Percentiles rank a stretch among this genome's conserved stretches.
Conservation (phyloP, 495 filamentous ascomycete genomes). For the Tricharina praecox region DNA sequence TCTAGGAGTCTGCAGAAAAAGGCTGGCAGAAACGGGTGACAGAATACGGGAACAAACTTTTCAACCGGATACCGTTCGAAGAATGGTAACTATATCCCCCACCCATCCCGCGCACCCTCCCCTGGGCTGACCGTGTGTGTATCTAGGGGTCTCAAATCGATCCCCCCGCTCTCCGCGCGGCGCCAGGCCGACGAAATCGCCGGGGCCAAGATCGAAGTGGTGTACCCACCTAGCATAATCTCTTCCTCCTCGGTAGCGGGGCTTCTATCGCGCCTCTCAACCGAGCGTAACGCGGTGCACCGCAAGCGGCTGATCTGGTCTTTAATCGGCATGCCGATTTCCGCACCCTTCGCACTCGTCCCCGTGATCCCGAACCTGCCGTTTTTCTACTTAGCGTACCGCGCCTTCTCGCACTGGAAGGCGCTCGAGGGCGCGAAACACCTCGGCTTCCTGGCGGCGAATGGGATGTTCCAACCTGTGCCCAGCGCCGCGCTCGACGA, state of each 20-base stretch:
- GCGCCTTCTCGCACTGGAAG: slow-evolving; percentile 51
- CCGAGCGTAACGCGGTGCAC: slow-evolving; percentile 67
- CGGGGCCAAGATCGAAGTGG: slow-evolving; percentile 53
- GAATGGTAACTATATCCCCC: too few species aligned
- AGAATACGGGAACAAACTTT: slow-evolving; percentile 64
- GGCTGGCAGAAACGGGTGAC: slow-evolving; percentile 81
- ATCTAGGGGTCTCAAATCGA: slow-evolving; percentile 61
- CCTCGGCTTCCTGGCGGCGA: slow-evolving; percentile 46
- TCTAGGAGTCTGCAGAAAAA: slow-evolving; percentile 66
- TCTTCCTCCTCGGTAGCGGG: slow-evolving; percentile 40
- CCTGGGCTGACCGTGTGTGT: neutral
- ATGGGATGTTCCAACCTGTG: slow-evolving; percentile 13
- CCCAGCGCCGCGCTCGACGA: slow-evolving; percentile 51
- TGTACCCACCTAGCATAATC: slow-evolving; percentile 58
- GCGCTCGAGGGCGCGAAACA: slow-evolving; percentile 74
- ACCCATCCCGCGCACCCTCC: too few species aligned
- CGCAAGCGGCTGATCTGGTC: slow-evolving; percentile 60
- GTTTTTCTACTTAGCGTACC: slow-evolving; percentile 86
- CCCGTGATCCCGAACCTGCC: slow-evolving; percentile 51
- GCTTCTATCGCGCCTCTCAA: slow-evolving; percentile 48
- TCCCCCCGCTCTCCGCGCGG: slow-evolving; percentile 63
- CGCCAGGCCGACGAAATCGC: slow-evolving; percentile 43
- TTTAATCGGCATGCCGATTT: slow-evolving; percentile 66
- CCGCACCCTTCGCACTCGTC: slow-evolving; percentile 60
- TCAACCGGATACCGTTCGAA: slow-evolving; percentile 80